Evolutionary conservation across 768 basidiomycete species (phyloP), one percentile per base, ranked within the genome.

Genomic region (Auricularia sp.): DNA sequence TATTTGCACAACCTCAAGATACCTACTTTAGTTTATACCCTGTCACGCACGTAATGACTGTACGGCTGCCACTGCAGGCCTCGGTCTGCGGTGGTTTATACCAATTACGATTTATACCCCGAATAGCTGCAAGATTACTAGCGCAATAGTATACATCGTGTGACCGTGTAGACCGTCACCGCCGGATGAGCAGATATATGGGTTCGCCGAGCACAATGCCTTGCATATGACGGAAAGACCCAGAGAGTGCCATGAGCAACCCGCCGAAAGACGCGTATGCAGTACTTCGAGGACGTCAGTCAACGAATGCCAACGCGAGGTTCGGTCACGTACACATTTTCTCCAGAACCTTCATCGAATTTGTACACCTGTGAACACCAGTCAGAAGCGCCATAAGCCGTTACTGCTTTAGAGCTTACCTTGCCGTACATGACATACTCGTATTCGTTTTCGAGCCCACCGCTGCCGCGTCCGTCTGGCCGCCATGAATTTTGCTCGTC

Each of bases 391-490:
- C 21, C n/a, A 3, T 33, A 61, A 12, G 14, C 10, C 35, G 35
- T 18, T 61, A 36, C 36, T 44, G 18, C 11, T 8, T 8, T 18
- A 18, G 39, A 29, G 69, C 78, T 68, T 68, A 95, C 93, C 86
- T 95, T 98, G 36, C 96, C 96, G 74, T 92, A 94, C 94, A 98
- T 98, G 68, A 99, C 96, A 79, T 98, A 99, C 72, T 98, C 95
- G 71, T 93, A 99, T 68, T 98, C 94, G 65, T 93, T 90, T 67
- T 98, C 96, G 34, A 99, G 74, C 11, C 87, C 95, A 72, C 83
- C 81, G 68, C 80, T 82, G 14, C 84, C 91, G 75, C 87, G 93
- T 43, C 87, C 87, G 71, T 91, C 91, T 61, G 91, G 91, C 71
- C 91, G 77, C 91, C 91, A 93, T 18, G 88, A 83, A 71, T 90